Evolutionary conservation across 1,284 basidiomycete genomes (phyloP).

Genomic region (Ceratobasidium papillatum): DNA sequence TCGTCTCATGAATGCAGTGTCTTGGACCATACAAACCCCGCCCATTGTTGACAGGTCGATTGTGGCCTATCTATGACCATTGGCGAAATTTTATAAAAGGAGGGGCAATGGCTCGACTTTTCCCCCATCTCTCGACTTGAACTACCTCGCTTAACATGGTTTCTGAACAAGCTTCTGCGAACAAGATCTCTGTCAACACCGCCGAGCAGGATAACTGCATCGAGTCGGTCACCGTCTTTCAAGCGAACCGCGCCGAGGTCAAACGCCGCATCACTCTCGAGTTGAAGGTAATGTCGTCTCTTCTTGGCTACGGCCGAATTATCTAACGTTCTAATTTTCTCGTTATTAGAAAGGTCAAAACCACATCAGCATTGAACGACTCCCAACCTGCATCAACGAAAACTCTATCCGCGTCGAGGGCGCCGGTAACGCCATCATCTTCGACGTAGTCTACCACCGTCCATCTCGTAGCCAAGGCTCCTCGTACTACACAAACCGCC

Average conservation of each 20-base stretch:
- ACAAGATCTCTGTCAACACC: background rate
- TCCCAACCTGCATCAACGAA: constrained; percentile 46
- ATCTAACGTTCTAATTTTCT: background rate
- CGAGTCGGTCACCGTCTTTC: constrained; percentile 19
- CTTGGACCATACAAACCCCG: too few species aligned
- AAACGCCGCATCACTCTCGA: constrained; percentile 5
- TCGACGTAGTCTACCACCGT: constrained; percentile 47
- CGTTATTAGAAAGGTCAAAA: constrained; percentile 46
- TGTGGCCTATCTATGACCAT: too few species aligned
- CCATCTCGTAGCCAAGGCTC: background rate
- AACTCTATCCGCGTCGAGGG: constrained; percentile 49
- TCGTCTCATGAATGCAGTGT: too few species aligned
- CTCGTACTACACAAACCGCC: background rate
- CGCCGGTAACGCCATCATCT: constrained; percentile 45
- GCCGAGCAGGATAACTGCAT: constrained; percentile 18
- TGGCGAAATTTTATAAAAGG: too few species aligned
- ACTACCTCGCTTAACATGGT: too few species aligned
- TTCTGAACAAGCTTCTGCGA: too few species aligned
- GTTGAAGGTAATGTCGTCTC: background rate
- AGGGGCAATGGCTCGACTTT: too few species aligned
- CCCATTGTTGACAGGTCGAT: too few species aligned
- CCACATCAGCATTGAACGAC: constrained; percentile 45
- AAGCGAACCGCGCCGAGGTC: constrained; percentile 17
- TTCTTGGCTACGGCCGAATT: too few species aligned
- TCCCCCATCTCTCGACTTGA: too few species aligned